Percentiles rank a stretch among this genome's conserved stretches.
Evolutionary conservation across 2,329 filamentous ascomycete genomes (phyloP).

Genomic region (Cladorrhinum sp.): DNA sequence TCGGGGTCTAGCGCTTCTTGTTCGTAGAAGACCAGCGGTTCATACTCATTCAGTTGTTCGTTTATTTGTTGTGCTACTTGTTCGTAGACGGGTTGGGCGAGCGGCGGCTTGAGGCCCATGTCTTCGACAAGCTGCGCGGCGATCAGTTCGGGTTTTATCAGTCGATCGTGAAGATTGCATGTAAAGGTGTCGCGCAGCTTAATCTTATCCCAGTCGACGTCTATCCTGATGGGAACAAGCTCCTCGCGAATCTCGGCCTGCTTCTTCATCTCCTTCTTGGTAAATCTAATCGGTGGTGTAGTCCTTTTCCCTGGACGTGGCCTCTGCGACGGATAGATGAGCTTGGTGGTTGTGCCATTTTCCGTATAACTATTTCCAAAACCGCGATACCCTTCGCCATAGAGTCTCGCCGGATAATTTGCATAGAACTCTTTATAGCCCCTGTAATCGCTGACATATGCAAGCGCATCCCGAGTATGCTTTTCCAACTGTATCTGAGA

Average conservation of each 20-base stretch:
- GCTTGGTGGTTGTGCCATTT: constrained; percentile 59
- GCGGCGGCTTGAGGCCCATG: constrained; percentile 72
- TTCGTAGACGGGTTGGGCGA: constrained; percentile 60
- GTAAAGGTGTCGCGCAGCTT: constrained; percentile 96
- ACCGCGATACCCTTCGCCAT: constrained; percentile 76
- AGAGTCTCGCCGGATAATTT: constrained; percentile 58
- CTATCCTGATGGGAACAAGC: constrained; percentile 83
- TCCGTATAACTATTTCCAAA: constrained; percentile 87
- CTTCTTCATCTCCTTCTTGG: constrained; percentile 73
- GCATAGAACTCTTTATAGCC: constrained; percentile 55
- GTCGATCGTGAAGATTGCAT: constrained; percentile 93
- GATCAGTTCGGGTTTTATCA: constrained; percentile 76
- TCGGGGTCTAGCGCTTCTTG: constrained; percentile 89
- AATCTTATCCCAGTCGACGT: constrained; percentile 94
- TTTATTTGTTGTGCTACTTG: constrained; percentile 67
- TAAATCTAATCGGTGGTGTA: constrained; percentile 69
- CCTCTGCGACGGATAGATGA: constrained; percentile 78
- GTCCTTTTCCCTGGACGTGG: constrained; percentile 73
- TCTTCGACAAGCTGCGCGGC: constrained; percentile 90
- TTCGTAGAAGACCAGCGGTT: constrained; percentile 84
- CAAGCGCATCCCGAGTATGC: constrained; percentile 60
- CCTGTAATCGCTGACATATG: constrained; percentile 69
- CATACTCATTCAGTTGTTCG: constrained; percentile 90
- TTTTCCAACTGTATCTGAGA: constrained; percentile 53
- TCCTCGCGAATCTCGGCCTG: constrained; percentile 92